Base-by-base conservation (phyloP, 192 early-diverging fungal species). In the Rhizophagus clarus region DNA sequence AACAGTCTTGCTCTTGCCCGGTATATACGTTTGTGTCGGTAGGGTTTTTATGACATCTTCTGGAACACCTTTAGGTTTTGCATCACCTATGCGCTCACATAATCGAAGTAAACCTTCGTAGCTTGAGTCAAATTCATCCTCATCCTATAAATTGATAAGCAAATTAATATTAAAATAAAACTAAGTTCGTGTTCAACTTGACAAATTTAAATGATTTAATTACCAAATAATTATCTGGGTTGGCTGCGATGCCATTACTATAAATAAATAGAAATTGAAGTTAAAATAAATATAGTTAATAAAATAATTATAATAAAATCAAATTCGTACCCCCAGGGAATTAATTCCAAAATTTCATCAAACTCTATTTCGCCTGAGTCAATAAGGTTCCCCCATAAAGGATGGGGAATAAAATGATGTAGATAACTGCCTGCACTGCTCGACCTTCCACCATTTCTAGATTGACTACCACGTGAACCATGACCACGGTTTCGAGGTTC, bases 101-200 rank as follows among this genome's bases (percentile, higher is more conserved):
- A 84, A 69, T 62, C 78, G 49, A 45, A 81, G 37, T 17, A 84
- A 61, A 31, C 77, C 77, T 45, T 84, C 83, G 51, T 84, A 84
- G 24, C 83, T 84, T 6, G 75, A 49, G 42, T 84, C 83, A 37
- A 84, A 79, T 12, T 84, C 80, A 42, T 84, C 83, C 10, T 84
- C 83, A 81, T 84, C 72, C 83, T 84, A 61, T 2, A 40, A 37
- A 60, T 51, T 17, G 17, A 12, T 11, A 40, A 61, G 12, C 3
- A 60, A 60, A 76, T 64, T 24, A 28, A 40, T 40, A 45, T 37
- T 63, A 31, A n/a, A 22, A 40, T 4, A 61, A 4, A 26, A 76
- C 37, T 24, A 63, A 42, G 42, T 10, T 76, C 1, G 1, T 74
- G 7, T 47, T 51, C 22, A 28, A 51, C 11, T 73, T 51, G 7